These are phyloP conservation scores for Nigrospora sphaerica DNA, from an alignment of 2,329 filamentous ascomycete species.

Conservation along the genomic window DNA sequence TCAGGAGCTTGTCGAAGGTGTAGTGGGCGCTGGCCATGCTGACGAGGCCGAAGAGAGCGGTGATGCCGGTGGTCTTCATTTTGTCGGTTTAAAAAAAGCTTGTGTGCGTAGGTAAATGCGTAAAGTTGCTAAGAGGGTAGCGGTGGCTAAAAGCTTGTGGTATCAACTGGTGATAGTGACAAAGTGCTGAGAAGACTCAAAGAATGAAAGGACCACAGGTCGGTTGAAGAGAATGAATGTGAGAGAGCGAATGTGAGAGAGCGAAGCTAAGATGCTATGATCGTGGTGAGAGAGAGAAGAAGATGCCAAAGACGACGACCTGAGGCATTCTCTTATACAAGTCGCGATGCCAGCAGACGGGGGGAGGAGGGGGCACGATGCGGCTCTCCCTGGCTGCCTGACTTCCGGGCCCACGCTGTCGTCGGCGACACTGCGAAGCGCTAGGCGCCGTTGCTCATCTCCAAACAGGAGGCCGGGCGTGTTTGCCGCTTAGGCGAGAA, in stretches of 20 bases:
- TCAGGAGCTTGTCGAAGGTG: constrained; percentile 13
- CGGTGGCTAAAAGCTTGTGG: not conserved
- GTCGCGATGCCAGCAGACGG: no score
- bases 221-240: not conserved
- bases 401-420: not conserved
- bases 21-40: constrained; percentile 10
- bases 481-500: no score
- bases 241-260: not conserved
- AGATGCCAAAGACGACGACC: not conserved
- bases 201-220: constrained; percentile 3
- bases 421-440: not conserved
- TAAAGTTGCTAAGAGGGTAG: not conserved
- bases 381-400: no score
- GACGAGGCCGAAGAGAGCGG: constrained; percentile 2
- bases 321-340: not conserved
- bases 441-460: not conserved
- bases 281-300: not conserved
- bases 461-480: not conserved
- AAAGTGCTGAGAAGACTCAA: not conserved
- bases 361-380: no score
- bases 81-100: not conserved
- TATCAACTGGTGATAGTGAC: not conserved
- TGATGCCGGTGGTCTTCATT: constrained; percentile 1
- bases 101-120: not conserved
- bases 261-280: constrained; percentile 2